Evolutionary conservation across 2,329 filamentous ascomycete genomes (phyloP).

Genomic region (Cadophora luteo-olivacea): DNA sequence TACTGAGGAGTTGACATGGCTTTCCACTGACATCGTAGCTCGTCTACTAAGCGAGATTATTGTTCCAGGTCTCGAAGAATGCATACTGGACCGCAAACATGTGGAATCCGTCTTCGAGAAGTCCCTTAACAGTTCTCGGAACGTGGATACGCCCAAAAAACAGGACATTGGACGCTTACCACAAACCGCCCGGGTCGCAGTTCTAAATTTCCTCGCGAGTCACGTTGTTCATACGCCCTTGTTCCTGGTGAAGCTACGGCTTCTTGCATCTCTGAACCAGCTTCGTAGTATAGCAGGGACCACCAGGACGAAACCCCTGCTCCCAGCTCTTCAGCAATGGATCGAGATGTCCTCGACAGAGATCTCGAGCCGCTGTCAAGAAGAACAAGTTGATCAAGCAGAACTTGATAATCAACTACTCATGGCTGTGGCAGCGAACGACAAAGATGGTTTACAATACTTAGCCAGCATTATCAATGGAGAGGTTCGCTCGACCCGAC

Average conservation of each 20-base stretch:
- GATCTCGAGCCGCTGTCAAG: conserved; percentile 55
- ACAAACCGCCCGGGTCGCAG: conserved; percentile 65
- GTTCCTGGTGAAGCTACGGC: conserved; percentile 69
- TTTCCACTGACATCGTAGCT: conserved; percentile 62
- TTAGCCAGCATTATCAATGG: conserved; percentile 58
- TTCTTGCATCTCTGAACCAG: conserved; percentile 76
- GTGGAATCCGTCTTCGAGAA: conserved; percentile 68
- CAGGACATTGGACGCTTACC: conserved; percentile 53
- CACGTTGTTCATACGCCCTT: conserved; percentile 75
- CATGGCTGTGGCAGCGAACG: conserved; percentile 58
- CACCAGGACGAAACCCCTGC: conserved; percentile 74
- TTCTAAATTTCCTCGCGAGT: conserved; percentile 75
- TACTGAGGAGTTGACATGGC: conserved; percentile 57
- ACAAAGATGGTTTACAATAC: conserved; percentile 61
- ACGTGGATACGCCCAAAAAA: conserved; percentile 52
- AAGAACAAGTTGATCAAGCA: conserved; percentile 53
- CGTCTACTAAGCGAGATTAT: conserved; percentile 71
- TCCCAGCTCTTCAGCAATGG: conserved; percentile 79
- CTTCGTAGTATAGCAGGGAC: conserved; percentile 74
- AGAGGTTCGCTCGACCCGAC: conserved; percentile 51
- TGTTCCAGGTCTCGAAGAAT: conserved; percentile 83
- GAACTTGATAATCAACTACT: conserved; percentile 61
- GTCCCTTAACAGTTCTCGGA: conserved; percentile 60
- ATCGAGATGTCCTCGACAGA: conserved; percentile 59
- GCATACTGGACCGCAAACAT: conserved; percentile 77